These are phyloP conservation scores for Xylariaceae sp. DNA, from an alignment of 2,329 filamentous ascomycete species.

Conservation along the genomic window DNA sequence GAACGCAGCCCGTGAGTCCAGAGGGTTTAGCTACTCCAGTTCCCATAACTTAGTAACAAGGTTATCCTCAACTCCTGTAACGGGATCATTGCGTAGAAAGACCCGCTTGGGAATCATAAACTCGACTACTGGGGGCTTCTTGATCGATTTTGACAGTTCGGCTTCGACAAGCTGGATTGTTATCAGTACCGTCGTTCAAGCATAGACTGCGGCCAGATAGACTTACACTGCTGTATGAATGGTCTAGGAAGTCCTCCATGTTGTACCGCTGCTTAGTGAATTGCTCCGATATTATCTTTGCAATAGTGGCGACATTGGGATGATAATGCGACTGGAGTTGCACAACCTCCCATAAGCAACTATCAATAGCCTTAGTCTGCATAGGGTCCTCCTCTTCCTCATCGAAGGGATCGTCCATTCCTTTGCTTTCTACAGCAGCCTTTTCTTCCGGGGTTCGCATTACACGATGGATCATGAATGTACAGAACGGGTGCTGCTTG, in stretches of 20 bases:
- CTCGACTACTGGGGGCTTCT: conserved; percentile 83
- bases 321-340: conserved; percentile 92
- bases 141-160: conserved; percentile 77
- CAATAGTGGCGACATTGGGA: conserved; percentile 90
- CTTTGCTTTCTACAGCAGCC: conserved; percentile 56
- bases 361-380: conserved; percentile 82
- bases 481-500: conserved; percentile 82
- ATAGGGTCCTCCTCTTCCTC: conserved; percentile 75
- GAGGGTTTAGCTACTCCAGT: conserved; percentile 38
- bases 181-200: conserved; percentile 32
- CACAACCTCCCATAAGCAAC: conserved; percentile 90
- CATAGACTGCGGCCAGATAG: neutral
- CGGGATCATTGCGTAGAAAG: conserved; percentile 53
- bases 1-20: neutral
- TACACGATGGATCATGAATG: conserved; percentile 91
- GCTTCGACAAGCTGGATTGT: conserved; percentile 67
- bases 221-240: conserved; percentile 78
- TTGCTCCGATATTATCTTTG: conserved; percentile 91
- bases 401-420: conserved; percentile 69
- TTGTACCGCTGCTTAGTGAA: conserved; percentile 96
- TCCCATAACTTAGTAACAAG: conserved; percentile 60
- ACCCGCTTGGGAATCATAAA: conserved; percentile 90
- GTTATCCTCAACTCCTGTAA: conserved; percentile 47
- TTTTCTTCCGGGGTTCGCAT: conserved; percentile 55
- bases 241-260: conserved; percentile 94